These are phyloP conservation scores for Zymoseptoria passerinii DNA, from an alignment of 2,329 filamentous ascomycete genomes.

Conservation along the genomic window DNA sequence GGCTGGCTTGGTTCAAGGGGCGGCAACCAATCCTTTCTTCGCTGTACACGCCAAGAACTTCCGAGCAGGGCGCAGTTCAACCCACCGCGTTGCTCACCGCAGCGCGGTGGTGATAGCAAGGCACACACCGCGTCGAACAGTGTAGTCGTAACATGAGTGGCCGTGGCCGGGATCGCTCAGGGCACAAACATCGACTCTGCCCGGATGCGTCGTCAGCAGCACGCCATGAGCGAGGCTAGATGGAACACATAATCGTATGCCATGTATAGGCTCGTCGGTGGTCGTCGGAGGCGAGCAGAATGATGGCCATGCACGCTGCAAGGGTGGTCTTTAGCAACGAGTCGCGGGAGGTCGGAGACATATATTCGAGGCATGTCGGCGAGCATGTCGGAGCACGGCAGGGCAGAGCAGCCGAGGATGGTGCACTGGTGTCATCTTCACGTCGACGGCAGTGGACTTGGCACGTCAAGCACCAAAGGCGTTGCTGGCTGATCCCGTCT, in stretches of 20 bases:
- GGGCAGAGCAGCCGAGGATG: background rate
- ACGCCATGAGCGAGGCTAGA: background rate
- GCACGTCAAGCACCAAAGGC: background rate
- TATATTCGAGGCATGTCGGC: background rate
- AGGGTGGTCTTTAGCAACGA: background rate
- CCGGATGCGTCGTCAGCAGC: background rate
- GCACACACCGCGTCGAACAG: too few relatives aligned
- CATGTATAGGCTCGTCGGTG: background rate
- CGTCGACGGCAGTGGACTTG: background rate
- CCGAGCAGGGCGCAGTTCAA: background rate
- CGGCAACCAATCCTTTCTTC: background rate
- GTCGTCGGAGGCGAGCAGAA: background rate
- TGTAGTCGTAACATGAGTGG: background rate
- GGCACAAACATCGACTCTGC: background rate
- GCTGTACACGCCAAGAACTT: background rate
- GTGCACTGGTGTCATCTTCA: background rate
- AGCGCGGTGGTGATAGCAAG: background rate
- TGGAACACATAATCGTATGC: background rate
- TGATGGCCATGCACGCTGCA: background rate
- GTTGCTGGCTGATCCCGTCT: background rate
- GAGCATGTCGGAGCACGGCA: background rate
- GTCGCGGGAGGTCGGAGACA: background rate
- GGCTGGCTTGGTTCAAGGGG: background rate
- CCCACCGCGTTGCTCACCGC: background rate
- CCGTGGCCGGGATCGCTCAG: background rate